phyloP scores from a whole-genome alignment of 495 filamentous ascomycete species.

The Xylaria intraflava region DNA sequence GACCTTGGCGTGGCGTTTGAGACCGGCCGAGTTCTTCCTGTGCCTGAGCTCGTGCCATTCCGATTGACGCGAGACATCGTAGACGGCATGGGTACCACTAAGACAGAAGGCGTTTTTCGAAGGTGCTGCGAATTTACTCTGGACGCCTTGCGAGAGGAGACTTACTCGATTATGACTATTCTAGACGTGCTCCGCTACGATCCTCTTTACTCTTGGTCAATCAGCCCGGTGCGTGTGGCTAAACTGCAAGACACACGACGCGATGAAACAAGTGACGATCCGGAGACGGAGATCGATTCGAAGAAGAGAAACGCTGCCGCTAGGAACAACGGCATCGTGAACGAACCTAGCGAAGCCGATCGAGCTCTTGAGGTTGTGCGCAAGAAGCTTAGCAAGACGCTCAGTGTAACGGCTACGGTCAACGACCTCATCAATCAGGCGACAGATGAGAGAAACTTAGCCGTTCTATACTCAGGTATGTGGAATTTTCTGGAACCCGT shows the following conservation, averaged over 20 bases:
- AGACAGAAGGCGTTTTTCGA: constrained; percentile 91
- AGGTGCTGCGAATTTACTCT: constrained; percentile 97
- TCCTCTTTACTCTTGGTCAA: constrained; percentile 90
- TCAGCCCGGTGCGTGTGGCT: constrained; percentile 78
- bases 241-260: constrained; percentile 49
- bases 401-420: constrained; percentile 91
- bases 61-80: constrained; percentile 91
- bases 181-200: constrained; percentile 94
- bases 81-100: constrained; percentile 93
- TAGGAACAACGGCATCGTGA: constrained; percentile 33
- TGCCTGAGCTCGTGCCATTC: constrained; percentile 94
- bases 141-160: constrained; percentile 85
- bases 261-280: constrained; percentile 24
- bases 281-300: constrained; percentile 19
- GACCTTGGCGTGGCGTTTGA: constrained; percentile 96
- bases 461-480: constrained; percentile 83
- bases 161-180: constrained; percentile 93
- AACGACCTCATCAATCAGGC: constrained; percentile 96
- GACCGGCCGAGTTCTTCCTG: constrained; percentile 82
- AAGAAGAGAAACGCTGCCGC: constrained; percentile 41
- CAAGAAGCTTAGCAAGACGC: constrained; percentile 87
- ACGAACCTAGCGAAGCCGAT: constrained; percentile 87
- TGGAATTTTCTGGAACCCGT: constrained; percentile 7
- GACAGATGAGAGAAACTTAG: constrained; percentile 85
- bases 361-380: constrained; percentile 84